Percentiles rank a stretch among this genome's conserved stretches.
Evolutionary conservation across 352 stramenopile species (phyloP).

Genomic region (Phytophthora nicotianae): DNA sequence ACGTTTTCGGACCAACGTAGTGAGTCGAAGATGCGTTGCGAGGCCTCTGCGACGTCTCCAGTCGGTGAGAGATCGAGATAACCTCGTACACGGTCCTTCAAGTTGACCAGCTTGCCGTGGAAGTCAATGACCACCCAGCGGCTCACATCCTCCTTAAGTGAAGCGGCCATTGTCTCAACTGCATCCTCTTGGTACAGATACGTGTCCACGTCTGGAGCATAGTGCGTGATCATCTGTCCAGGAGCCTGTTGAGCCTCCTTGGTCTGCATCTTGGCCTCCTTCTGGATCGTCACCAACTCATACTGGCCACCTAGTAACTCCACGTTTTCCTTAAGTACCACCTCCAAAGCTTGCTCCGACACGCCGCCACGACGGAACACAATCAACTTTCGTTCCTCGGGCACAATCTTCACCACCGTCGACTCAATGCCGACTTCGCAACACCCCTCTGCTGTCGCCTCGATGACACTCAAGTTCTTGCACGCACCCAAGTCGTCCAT

Average conservation of each 20-base stretch:
- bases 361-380: slow-evolving; percentile 90
- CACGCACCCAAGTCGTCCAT: slow-evolving; percentile 95
- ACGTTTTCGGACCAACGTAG: slow-evolving; percentile 87
- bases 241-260: slow-evolving; percentile 90
- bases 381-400: slow-evolving; percentile 76
- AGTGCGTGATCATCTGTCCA: slow-evolving; percentile 97
- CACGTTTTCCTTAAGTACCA: slow-evolving; percentile 58
- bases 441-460: slow-evolving; percentile 53
- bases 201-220: slow-evolving; percentile 95
- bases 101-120: slow-evolving; percentile 46
- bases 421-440: slow-evolving; percentile 95
- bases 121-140: slow-evolving; percentile 88
- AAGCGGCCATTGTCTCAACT: slow-evolving; percentile 40
- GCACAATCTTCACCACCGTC: slow-evolving; percentile 92
- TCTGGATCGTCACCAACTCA: slow-evolving; percentile 72
- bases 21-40: slow-evolving; percentile 81
- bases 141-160: slow-evolving; percentile 35
- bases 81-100: slow-evolving; percentile 56
- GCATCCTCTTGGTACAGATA: slow-evolving; percentile 75
- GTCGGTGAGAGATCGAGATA: slow-evolving; percentile 82
- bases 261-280: slow-evolving; percentile 64
- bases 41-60: slow-evolving; percentile 75
- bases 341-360: slow-evolving; percentile 67
- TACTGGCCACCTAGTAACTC: slow-evolving; percentile 49
- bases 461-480: slow-evolving; percentile 88